Evolutionary conservation across 169 alveolate genomes (phyloP), one percentile per base, ranked within the genome.

Genomic region (Neospora caninum): DNA sequence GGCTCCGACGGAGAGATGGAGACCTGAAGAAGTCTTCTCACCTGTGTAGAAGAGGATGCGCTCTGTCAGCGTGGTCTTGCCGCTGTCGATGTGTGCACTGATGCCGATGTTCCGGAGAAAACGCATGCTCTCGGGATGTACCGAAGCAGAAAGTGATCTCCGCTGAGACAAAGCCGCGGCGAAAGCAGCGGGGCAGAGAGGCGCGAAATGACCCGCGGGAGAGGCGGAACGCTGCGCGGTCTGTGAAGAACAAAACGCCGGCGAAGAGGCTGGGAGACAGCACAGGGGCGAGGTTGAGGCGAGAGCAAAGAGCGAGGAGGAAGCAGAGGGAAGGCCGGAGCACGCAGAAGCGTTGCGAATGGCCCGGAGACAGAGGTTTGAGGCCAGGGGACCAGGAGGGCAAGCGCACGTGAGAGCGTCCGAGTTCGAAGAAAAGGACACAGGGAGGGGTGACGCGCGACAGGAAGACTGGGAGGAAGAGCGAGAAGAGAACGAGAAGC

Each of bases 31-130:
- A 49, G 58, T 13, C 4, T 4, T 49, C 94, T 54, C 45, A 78
- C 96, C 97, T 42, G 98, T 97, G 95, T 97, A 98, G 95, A 95
- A 98, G 38, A 98, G 96, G 67, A 98, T 98, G 78, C 99, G 95
- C 95, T 99, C 99, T 0, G 99, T 98, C 91, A 98, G 97, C 13
- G 99, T 99, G n/a, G 99, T 99, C 96, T 99, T 99, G 53, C 99
- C 99, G 38, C 99, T 98, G 95, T 99, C 99, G 70, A 99, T 98
- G 94, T 99, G 99, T 31, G 99, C 99, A 67, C 99, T 97, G 86
- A 99, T 98, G 43, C 99, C 99, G 39, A 99, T 98, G 96, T 98
- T 99, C 80, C 99, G 96, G 89, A 42, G 45, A 6, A 80, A 36
- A 73, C 87, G 25, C 70, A 43, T 69, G 89, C 42, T 34, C 31